Evolutionary conservation across 2,329 filamentous ascomycete species (phyloP).

Genomic region (Trichophyton rubrum): DNA sequence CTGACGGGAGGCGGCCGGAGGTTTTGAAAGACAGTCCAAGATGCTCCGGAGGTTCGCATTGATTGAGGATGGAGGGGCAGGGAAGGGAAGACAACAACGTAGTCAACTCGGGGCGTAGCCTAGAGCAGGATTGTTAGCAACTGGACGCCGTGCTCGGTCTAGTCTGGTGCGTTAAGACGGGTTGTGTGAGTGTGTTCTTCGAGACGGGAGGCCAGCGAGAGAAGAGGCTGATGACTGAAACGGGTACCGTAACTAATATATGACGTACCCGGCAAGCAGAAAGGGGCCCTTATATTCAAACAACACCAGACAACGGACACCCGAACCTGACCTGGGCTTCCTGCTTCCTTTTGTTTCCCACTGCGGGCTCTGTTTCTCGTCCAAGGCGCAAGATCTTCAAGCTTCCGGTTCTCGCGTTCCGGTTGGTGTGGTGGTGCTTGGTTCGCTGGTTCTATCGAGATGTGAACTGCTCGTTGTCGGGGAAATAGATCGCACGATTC

Average conservation of each 20-base stretch:
- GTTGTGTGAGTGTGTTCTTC: background rate
- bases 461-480: background rate
- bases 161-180: background rate
- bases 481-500: slow-evolving; percentile 3
- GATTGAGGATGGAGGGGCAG: background rate
- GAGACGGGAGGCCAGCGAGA: background rate
- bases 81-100: no score
- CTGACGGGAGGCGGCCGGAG: background rate
- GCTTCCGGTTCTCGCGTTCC: background rate
- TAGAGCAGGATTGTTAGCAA: background rate
- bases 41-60: background rate
- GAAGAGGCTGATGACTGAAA: background rate
- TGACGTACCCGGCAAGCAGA: background rate
- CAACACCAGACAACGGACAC: background rate
- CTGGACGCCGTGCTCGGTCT: background rate
- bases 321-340: background rate
- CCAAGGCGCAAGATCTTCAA: background rate
- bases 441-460: background rate
- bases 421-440: background rate
- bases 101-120: background rate
- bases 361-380: background rate
- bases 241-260: background rate
- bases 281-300: background rate
- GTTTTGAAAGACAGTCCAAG: background rate
- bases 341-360: background rate